Conservation (phyloP, 129 eudicot species). For the Pittosporum tobira region DNA sequence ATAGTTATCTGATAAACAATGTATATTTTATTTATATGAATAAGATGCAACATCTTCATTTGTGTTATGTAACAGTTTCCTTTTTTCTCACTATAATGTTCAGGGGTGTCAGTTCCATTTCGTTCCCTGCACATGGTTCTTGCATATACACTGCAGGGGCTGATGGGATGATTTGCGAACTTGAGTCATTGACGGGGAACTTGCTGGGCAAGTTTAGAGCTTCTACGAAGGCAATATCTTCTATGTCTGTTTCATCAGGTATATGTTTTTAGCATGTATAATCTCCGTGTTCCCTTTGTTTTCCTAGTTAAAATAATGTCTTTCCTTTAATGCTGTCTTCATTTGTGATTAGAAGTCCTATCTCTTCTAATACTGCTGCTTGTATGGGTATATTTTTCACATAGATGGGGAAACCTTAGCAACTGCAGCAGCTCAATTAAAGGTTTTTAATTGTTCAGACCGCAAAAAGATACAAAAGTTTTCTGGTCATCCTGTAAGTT, state of each 20-base stretch:
- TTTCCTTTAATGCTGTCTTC: conserved; percentile 5
- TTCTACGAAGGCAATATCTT: conserved; percentile 66
- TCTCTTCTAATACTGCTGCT: conserved; percentile 5
- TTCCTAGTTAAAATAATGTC: not conserved
- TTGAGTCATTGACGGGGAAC: conserved; percentile 72
- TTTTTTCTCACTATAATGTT: conserved; percentile 3
- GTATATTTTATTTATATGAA: too few species aligned
- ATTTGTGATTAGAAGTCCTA: not conserved
- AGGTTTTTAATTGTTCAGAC: conserved; percentile 63
- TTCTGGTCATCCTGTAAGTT: conserved; percentile 93
- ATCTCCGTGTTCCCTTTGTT: not conserved
- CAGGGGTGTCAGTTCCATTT: conserved; percentile 84
- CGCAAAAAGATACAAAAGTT: conserved; percentile 80
- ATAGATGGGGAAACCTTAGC: conserved; percentile 79
- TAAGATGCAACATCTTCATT: conserved; percentile 3
- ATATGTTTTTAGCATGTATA: not conserved
- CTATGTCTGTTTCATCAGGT: conserved; percentile 80
- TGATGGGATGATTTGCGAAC: conserved; percentile 83
- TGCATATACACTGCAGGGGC: conserved; percentile 77
- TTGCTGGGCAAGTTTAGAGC: conserved; percentile 68
- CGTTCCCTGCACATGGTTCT: conserved; percentile 52
- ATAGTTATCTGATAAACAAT: too few species aligned
- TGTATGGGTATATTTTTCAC: conserved; percentile 5
- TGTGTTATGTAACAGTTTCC: conserved; percentile 2
- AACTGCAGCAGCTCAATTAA: conserved; percentile 85